Percentiles rank a stretch among this genome's conserved stretches.
phyloP scores from a whole-genome alignment of 805 yeast species.

The Yamadazyma sp. region DNA sequence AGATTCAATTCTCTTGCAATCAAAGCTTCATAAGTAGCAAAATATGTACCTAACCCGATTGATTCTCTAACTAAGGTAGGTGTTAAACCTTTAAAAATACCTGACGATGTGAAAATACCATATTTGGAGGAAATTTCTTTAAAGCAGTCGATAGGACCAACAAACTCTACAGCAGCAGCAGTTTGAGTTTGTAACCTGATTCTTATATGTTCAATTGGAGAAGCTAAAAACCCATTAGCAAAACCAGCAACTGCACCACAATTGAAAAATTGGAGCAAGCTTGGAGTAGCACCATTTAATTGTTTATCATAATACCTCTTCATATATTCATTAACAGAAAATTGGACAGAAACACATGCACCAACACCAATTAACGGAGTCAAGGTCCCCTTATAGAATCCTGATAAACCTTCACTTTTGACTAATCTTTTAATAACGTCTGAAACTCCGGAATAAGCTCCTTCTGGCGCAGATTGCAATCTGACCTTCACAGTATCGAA shows the following conservation, averaged over 20 bases:
- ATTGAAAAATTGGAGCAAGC: constrained; percentile 64
- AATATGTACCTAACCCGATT: constrained; percentile 85
- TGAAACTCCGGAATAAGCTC: constrained; percentile 66
- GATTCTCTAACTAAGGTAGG: constrained; percentile 86
- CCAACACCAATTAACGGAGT: constrained; percentile 63
- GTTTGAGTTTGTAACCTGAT: constrained; percentile 91
- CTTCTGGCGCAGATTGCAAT: constrained; percentile 81
- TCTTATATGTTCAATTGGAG: constrained; percentile 94
- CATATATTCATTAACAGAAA: constrained; percentile 93
- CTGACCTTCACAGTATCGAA: constrained; percentile 90
- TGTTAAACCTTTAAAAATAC: constrained; percentile 73
- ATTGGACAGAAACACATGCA: constrained; percentile 94
- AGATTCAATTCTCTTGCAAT: constrained; percentile 61
- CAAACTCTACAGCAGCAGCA: constrained; percentile 43
- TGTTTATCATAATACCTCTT: constrained; percentile 65
- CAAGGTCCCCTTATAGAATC: constrained; percentile 45
- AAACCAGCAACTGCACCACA: constrained; percentile 93
- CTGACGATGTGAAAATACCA: constrained; percentile 41
- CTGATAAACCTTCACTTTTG: constrained; percentile 39
- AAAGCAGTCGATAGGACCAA: constrained; percentile 76
- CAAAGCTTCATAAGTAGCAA: constrained; percentile 86
- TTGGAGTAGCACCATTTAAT: constrained; percentile 43
- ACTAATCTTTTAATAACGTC: constrained; percentile 75
- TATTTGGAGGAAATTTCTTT: constrained; percentile 50
- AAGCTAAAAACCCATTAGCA: constrained; percentile 82